phyloP scores from a whole-genome alignment of 306 rosid species.

The Dryas drummondii region DNA sequence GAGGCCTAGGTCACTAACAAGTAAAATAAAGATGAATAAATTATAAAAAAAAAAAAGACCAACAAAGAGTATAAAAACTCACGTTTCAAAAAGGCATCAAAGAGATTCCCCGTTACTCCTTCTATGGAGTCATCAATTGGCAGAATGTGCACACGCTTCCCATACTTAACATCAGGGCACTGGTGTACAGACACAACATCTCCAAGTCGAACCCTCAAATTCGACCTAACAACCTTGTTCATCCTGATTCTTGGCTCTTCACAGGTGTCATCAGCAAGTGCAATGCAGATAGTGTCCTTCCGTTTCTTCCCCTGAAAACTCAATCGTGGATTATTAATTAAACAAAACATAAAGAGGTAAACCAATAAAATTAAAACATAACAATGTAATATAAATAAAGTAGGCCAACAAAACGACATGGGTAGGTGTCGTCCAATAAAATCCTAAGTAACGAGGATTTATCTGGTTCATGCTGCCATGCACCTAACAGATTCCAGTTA shows the following conservation, averaged over 20 bases:
- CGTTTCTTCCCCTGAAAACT: conserved; percentile 52
- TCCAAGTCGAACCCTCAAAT: conserved; percentile 56
- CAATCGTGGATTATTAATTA: conserved; percentile 4
- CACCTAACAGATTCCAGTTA: not conserved
- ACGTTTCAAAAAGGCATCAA: conserved; percentile 61
- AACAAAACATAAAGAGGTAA: not conserved
- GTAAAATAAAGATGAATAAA: not conserved
- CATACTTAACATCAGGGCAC: conserved; percentile 55
- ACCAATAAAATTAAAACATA: not conserved
- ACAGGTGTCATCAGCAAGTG: conserved; percentile 49
- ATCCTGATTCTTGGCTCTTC: conserved; percentile 50
- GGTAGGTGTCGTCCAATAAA: not conserved
- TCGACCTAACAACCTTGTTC: conserved; percentile 57
- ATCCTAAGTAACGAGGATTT: not conserved
- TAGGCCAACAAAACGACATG: not conserved
- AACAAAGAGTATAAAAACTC: conserved; percentile 19
- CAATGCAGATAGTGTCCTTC: conserved; percentile 55
- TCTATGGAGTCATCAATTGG: conserved; percentile 55
- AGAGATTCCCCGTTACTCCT: conserved; percentile 54
- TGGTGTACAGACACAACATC: conserved; percentile 62
- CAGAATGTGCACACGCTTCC: conserved; percentile 48
- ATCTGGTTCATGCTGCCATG: not conserved
- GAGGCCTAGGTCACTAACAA: not conserved
- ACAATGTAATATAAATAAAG: not conserved
- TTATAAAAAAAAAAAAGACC: not conserved